Evolutionary conservation across 2,329 filamentous ascomycete genomes (phyloP), one percentile per base, ranked within the genome.

Genomic region (Claviceps pusilla): DNA sequence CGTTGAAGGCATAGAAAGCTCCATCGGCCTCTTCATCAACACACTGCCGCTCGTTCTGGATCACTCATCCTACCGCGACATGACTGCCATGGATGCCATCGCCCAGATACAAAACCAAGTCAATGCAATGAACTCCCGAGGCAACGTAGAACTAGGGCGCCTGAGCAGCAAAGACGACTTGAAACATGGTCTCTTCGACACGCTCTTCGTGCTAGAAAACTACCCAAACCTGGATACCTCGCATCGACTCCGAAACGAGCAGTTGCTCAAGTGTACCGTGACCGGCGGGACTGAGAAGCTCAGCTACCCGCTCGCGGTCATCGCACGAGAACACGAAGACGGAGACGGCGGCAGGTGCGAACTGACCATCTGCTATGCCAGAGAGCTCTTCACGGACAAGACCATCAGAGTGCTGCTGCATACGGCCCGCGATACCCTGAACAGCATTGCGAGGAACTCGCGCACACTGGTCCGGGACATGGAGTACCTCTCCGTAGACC

Each of bases 151-250:
- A 28, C 33, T 52, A 4, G 42, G 51, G 6, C 51, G 51, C 28
- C 12, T 52, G 24, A 28, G 16, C 14, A 37, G 42, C 28, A 46
- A 47, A n/a, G 51, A 47, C 51, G 51, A 52, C 42, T 29, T 52
- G 31, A 47, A 47, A 42, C 51, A 52, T 19, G 51, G 51, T 24
- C 51, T 52, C 11, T 52, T 52, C 42, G 51, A 52, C 19, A 47
- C 51, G 16, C 43, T 52, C 2, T 52, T 52, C 16, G 51, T 52
- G n/a, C 19, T 52, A 31, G 51, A 52, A 29, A 52, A 47, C 31
- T 52, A 52, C 33, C 51, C 51, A n/a, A 47, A 52, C 29, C 9
- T 47, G 51, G 51, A 52, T 7, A 28, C 24, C 9, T 45, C 29
- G 9, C 12, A 14, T 4, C 37, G 51, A 52, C 19, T 19, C 10